These are phyloP conservation scores for Penicillium daleae DNA, from an alignment of 495 filamentous ascomycete species.

Conservation along the genomic window DNA sequence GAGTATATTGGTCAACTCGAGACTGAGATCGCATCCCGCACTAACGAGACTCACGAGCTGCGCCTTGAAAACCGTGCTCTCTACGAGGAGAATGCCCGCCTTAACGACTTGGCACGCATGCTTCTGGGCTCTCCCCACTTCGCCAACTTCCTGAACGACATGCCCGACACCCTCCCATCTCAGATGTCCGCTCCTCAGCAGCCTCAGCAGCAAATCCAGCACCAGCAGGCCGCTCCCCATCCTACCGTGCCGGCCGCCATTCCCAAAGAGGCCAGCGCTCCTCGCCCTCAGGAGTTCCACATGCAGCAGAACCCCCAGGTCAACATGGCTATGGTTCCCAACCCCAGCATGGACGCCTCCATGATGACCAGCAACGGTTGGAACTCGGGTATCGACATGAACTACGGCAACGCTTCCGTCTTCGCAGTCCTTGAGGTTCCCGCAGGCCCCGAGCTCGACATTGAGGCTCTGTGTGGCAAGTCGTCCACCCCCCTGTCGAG, in stretches of 20 bases:
- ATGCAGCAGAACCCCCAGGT: slow-evolving; percentile 64
- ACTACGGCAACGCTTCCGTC: slow-evolving; percentile 71
- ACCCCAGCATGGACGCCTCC: slow-evolving; percentile 68
- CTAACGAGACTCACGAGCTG: slow-evolving; percentile 72
- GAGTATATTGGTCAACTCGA: slow-evolving; percentile 97
- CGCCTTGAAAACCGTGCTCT: slow-evolving; percentile 72
- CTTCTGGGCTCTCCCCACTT: slow-evolving; percentile 88
- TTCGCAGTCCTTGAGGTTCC: slow-evolving; percentile 81
- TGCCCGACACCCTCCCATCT: slow-evolving; percentile 56
- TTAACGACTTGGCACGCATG: slow-evolving; percentile 76
- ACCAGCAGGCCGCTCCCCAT: slow-evolving; percentile 41
- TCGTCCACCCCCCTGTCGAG: slow-evolving; percentile 49
- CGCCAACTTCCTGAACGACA: slow-evolving; percentile 75
- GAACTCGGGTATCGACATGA: slow-evolving; percentile 47
- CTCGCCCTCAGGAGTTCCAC: slow-evolving; percentile 56
- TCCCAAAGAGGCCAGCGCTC: slow-evolving; percentile 68
- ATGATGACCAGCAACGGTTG: slow-evolving; percentile 46
- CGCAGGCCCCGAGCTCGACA: slow-evolving; percentile 66
- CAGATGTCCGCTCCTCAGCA: slow-evolving; percentile 43
- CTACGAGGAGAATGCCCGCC: slow-evolving; percentile 76
- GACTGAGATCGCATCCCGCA: slow-evolving; percentile 73
- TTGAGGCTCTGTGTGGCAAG: slow-evolving; percentile 69
- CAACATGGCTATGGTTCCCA: slow-evolving; percentile 75
- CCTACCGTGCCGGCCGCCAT: slow-evolving; percentile 34
- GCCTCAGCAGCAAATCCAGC: slow-evolving; percentile 44